Evolutionary conservation across 2,329 filamentous ascomycete species (phyloP).

Genomic region (Cordyceps farinosa): DNA sequence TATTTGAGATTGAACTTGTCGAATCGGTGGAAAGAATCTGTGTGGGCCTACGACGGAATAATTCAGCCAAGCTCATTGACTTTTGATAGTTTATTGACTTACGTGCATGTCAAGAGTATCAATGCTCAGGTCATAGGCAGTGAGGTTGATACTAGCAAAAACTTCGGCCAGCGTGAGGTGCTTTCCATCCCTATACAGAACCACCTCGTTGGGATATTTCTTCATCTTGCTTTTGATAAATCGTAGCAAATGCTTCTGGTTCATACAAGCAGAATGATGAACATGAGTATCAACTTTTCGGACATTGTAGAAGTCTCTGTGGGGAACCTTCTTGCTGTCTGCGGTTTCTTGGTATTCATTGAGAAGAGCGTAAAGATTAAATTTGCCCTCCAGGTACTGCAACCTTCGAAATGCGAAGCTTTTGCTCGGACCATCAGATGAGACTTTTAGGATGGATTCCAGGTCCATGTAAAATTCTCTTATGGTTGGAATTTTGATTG

Average conservation of each 20-base stretch:
- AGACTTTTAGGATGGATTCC: conserved; percentile 81
- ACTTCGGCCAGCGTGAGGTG: conserved; percentile 88
- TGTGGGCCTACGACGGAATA: conserved; percentile 65
- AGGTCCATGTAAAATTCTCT: conserved; percentile 95
- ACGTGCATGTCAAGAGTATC: conserved; percentile 99
- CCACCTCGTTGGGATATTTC: conserved; percentile 91
- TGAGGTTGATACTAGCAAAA: conserved; percentile 95
- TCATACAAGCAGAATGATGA: conserved; percentile 99
- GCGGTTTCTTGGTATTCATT: conserved; percentile 98
- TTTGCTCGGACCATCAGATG: conserved; percentile 92
- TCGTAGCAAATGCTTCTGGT: conserved; percentile 94
- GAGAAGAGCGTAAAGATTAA: conserved; percentile 86
- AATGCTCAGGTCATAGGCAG: conserved; percentile 95
- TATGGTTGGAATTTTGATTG: conserved; percentile 83
- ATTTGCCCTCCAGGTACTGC: conserved; percentile 95
- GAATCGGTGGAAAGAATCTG: conserved; percentile 96
- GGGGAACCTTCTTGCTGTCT: conserved; percentile 95
- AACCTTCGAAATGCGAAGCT: conserved; percentile 93
- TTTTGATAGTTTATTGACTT: conserved; percentile 36
- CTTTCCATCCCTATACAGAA: conserved; percentile 88
- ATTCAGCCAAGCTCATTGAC: background rate
- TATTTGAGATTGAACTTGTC: conserved; percentile 99
- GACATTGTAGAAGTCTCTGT: conserved; percentile 98
- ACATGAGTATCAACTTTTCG: conserved; percentile 98
- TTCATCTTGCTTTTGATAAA: conserved; percentile 99